These are phyloP conservation scores for Capsicum chinense DNA, from an alignment of 257 asterid genomes.

Conservation along the genomic window DNA sequence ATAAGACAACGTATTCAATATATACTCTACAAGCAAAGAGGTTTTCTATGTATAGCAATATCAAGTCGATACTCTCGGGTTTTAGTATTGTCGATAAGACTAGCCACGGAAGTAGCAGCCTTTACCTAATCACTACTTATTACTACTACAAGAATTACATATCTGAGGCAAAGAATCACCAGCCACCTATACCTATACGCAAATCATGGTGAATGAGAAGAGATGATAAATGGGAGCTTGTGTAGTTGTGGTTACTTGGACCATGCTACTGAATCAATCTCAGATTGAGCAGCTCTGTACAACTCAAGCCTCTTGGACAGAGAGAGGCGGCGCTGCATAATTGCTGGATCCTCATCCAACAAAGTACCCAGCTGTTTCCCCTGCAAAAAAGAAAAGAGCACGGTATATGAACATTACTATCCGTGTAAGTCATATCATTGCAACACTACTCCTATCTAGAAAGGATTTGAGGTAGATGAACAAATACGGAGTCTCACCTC, in stretches of 20 bases:
- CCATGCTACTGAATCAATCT: slow-evolving; percentile 81
- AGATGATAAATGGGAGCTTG: neutral
- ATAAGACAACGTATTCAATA: neutral
- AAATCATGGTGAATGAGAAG: neutral
- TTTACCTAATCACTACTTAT: neutral
- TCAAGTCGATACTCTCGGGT: neutral
- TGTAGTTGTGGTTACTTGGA: slow-evolving; percentile 44
- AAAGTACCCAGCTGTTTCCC: slow-evolving; percentile 59
- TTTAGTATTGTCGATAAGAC: neutral
- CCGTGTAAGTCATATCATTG: neutral
- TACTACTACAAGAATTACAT: neutral
- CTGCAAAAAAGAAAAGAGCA: slow-evolving; percentile 35
- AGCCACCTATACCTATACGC: slow-evolving; percentile 21
- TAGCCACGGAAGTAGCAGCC: neutral
- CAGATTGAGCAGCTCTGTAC: slow-evolving; percentile 73
- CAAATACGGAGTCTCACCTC: slow-evolving; percentile 51
- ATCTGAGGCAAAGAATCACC: slow-evolving; percentile 35
- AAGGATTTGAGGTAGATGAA: slow-evolving; percentile 18
- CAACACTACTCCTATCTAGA: neutral
- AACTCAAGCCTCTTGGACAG: slow-evolving; percentile 74
- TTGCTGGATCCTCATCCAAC: slow-evolving; percentile 80
- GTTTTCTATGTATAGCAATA: neutral
- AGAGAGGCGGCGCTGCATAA: slow-evolving; percentile 68
- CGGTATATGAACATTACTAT: neutral
- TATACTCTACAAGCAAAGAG: neutral